These are phyloP conservation scores for Nitzschia palea DNA, from an alignment of 108 stramenopile genomes.

Conservation along the genomic window DNA sequence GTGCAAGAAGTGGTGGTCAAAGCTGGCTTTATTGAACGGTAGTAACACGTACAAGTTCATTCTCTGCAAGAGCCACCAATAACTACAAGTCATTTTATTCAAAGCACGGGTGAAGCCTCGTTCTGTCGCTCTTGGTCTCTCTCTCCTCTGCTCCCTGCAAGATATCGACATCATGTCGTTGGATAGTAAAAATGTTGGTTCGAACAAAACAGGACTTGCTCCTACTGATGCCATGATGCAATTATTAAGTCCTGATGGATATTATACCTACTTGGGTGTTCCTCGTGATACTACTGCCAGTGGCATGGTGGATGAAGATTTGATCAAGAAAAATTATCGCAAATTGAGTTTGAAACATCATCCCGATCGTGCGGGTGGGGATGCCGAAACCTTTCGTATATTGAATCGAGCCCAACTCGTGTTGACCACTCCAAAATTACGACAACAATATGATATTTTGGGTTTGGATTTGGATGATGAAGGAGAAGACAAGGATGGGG, in stretches of 20 bases:
- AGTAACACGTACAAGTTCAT: too few species aligned
- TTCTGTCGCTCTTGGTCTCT: too few species aligned
- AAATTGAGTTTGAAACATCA: constrained; percentile 60
- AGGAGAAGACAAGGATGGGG: constrained; percentile 13
- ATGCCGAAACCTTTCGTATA: constrained; percentile 77
- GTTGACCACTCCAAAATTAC: constrained; percentile 61
- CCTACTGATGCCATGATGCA: constrained; percentile 64
- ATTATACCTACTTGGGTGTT: constrained; percentile 76
- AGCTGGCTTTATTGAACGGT: too few species aligned
- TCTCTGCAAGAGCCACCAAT: too few species aligned
- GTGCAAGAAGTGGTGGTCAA: too few species aligned
- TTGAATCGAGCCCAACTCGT: constrained; percentile 81
- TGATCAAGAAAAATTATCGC: constrained; percentile 80
- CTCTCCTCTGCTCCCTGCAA: too few species aligned
- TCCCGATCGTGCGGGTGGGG: constrained; percentile 48
- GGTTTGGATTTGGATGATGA: constrained; percentile 82
- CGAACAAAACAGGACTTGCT: neutral
- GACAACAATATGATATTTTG: constrained; percentile 81
- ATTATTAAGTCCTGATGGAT: constrained; percentile 80
- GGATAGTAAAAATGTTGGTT: neutral
- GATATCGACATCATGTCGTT: neutral
- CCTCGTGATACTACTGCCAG: constrained; percentile 24
- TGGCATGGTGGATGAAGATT: constrained; percentile 50
- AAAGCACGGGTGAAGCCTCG: too few species aligned
- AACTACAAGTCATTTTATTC: too few species aligned